Evolutionary conservation across 2,329 filamentous ascomycete species (phyloP).

Genomic region (Sclerotinia nivalis): DNA sequence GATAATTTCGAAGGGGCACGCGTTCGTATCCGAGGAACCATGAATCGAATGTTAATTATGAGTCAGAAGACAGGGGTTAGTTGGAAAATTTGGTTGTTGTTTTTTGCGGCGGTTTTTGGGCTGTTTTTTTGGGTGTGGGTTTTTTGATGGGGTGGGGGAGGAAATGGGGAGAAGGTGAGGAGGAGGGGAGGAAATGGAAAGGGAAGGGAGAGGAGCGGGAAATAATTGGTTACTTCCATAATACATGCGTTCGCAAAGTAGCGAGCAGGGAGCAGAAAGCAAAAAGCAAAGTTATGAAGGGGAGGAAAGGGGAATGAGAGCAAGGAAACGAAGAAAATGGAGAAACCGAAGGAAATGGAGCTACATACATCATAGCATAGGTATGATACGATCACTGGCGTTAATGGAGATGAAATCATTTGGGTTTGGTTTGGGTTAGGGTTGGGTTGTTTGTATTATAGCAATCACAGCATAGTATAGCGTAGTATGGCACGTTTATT

Average conservation of each 20-base stretch:
- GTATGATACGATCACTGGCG: too few species aligned
- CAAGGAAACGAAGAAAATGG: slow-evolving; percentile 17
- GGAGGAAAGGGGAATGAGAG: neutral
- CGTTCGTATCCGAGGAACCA: slow-evolving; percentile 79
- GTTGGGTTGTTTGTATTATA: too few species aligned
- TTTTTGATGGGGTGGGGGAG: slow-evolving; percentile 49
- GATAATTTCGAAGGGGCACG: slow-evolving; percentile 87
- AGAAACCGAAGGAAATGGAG: neutral
- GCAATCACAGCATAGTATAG: too few species aligned
- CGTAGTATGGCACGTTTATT: too few species aligned
- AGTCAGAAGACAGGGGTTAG: slow-evolving; percentile 90
- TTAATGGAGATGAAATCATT: too few species aligned
- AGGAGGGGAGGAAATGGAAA: neutral
- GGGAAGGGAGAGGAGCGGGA: neutral
- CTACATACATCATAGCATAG: too few species aligned
- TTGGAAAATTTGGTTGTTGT: slow-evolving; percentile 91
- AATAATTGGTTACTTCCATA: too few species aligned
- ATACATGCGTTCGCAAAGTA: too few species aligned
- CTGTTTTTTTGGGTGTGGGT: slow-evolving; percentile 94
- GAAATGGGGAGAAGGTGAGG: neutral
- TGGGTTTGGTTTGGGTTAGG: too few species aligned
- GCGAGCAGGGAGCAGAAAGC: too few species aligned
- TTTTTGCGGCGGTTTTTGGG: slow-evolving; percentile 79
- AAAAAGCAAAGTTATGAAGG: too few species aligned
- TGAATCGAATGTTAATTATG: slow-evolving; percentile 97